A percentile compares a stretch with the other conserved stretches of the same genome.
phyloP scores from a whole-genome alignment of 371 early-diverging fungal genomes.

The Mortierella sp. region DNA sequence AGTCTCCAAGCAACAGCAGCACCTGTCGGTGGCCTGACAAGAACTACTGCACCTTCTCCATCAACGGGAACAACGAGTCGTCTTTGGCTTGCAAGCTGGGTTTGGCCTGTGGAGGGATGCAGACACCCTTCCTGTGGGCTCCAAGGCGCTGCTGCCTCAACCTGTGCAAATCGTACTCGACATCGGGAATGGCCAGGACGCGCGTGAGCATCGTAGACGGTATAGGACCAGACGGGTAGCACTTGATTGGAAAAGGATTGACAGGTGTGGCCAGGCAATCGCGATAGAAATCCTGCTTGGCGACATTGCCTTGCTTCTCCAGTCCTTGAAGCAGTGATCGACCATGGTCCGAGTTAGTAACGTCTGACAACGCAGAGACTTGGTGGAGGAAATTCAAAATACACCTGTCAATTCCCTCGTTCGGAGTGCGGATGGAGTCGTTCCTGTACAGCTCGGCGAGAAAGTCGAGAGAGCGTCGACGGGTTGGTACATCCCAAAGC shows the following conservation, averaged over 20 bases:
- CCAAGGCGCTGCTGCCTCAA: neutral
- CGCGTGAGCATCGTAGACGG: neutral
- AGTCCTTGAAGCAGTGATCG: neutral
- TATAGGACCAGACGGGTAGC: neutral
- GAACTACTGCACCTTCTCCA: neutral
- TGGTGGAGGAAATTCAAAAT: too few species aligned
- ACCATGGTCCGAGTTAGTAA: neutral
- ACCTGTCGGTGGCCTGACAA: neutral
- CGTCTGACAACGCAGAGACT: neutral
- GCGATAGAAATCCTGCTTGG: neutral
- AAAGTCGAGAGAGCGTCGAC: neutral
- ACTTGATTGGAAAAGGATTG: neutral
- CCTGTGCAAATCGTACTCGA: neutral
- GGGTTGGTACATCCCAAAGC: neutral
- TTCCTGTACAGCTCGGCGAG: neutral
- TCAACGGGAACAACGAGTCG: neutral
- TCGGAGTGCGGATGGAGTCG: neutral
- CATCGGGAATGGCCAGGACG: neutral
- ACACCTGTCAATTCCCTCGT: neutral
- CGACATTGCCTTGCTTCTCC: neutral
- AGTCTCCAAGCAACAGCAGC: constrained; percentile 16
- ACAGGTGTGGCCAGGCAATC: neutral
- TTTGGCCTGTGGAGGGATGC: too few species aligned
- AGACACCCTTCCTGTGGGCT: neutral
- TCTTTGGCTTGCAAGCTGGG: neutral